phyloP scores from a whole-genome alignment of 352 stramenopile species.

The Sclerospora graminicola region DNA sequence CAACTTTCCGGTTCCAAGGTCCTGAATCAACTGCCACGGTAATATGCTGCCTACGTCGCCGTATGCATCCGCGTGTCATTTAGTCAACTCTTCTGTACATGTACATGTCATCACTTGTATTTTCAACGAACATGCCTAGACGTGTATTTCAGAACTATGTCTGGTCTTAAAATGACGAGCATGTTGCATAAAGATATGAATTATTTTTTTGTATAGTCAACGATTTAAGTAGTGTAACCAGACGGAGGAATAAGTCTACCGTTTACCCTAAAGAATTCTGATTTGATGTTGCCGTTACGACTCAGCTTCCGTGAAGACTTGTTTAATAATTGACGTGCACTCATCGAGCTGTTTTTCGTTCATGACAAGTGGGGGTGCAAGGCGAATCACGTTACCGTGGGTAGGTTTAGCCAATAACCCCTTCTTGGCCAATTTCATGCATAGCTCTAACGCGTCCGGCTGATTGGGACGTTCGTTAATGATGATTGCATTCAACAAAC shows the following conservation, averaged over 20 bases:
- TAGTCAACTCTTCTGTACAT: too few species aligned
- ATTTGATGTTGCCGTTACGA: conserved; percentile 19
- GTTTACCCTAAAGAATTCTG: neutral
- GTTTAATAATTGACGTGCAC: conserved; percentile 81
- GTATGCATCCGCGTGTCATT: too few species aligned
- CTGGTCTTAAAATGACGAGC: too few species aligned
- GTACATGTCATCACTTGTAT: too few species aligned
- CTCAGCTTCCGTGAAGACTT: conserved; percentile 54
- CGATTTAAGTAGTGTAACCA: neutral
- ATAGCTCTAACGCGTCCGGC: conserved; percentile 91
- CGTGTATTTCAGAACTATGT: too few species aligned
- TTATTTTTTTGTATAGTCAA: too few species aligned
- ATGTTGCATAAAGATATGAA: too few species aligned
- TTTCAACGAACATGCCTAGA: too few species aligned
- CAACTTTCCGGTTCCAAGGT: too few species aligned
- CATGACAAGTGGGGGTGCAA: conserved; percentile 94
- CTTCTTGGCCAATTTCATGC: conserved; percentile 91
- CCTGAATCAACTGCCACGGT: too few species aligned
- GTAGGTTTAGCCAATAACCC: conserved; percentile 98
- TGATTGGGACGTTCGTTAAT: conserved; percentile 89
- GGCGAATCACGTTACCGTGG: conserved; percentile 97
- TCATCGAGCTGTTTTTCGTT: conserved; percentile 89
- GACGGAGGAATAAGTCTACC: neutral
- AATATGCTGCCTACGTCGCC: too few species aligned
- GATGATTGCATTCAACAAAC: conserved; percentile 97